These are phyloP conservation scores for Chalciporus piperatus DNA, from an alignment of 768 basidiomycete genomes.

Conservation along the genomic window DNA sequence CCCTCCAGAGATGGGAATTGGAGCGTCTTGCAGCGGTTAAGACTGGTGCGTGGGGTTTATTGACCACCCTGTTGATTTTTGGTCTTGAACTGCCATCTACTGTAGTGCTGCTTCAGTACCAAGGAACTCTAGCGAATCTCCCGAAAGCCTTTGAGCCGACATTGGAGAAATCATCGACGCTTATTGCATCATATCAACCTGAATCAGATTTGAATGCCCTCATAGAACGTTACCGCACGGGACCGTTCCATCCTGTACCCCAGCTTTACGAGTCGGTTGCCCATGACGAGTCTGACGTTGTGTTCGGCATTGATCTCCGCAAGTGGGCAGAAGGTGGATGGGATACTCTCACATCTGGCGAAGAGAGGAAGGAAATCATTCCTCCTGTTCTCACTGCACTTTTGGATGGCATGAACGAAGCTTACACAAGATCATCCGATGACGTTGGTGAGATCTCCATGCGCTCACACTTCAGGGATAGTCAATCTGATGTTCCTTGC, in stretches of 20 bases:
- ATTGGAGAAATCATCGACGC: slow-evolving; percentile 65
- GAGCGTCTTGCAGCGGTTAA: slow-evolving; percentile 84
- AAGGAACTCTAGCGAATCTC: slow-evolving; percentile 71
- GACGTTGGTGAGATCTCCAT: slow-evolving; percentile 54
- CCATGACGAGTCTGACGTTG: slow-evolving; percentile 80
- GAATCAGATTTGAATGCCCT: slow-evolving; percentile 83
- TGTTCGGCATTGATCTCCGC: slow-evolving; percentile 89
- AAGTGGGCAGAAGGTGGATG: slow-evolving; percentile 89
- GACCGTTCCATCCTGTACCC: slow-evolving; percentile 84
- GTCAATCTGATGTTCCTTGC: background rate
- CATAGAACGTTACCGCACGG: slow-evolving; percentile 91
- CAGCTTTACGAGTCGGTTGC: slow-evolving; percentile 85
- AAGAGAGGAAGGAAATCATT: slow-evolving; percentile 57
- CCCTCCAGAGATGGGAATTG: slow-evolving; percentile 80
- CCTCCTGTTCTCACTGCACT: slow-evolving; percentile 75
- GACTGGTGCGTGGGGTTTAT: slow-evolving; percentile 50
- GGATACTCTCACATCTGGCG: slow-evolving; percentile 52
- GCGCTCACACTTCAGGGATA: background rate
- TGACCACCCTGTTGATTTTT: background rate
- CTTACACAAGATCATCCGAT: slow-evolving; percentile 57
- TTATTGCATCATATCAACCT: slow-evolving; percentile 83
- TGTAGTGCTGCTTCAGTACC: slow-evolving; percentile 80
- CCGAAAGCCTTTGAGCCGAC: slow-evolving; percentile 65
- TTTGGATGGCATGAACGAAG: slow-evolving; percentile 57
- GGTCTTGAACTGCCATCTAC: slow-evolving; percentile 1